Base-by-base conservation (phyloP, 495 filamentous ascomycete genomes). In the Aspergillus sparsus region DNA sequence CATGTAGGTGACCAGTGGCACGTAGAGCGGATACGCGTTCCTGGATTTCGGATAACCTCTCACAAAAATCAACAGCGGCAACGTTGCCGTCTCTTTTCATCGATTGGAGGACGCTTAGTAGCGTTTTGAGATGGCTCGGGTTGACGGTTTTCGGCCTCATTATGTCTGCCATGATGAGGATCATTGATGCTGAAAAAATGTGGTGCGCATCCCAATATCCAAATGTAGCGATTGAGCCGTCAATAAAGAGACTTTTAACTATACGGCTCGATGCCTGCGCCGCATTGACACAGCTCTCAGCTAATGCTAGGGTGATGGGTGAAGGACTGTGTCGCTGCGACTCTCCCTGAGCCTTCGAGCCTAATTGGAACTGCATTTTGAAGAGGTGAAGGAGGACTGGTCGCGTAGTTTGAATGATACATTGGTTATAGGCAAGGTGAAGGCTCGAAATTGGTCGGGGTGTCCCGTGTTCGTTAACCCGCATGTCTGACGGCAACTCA, bases 201-300 rank as follows among this genome's bases (percentile, higher is more conserved):
- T 71, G 66, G 41, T 71, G 66, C 6, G 68, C 64, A 47, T 71
- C 68, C 60, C 66, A 67, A 37, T 67, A 71, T 6, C 68, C 68
- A 55, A 69, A 68, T 10, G 61, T 66, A 13, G 68, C 66, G 15
- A 71, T 64, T 32, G 60, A 53, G 15, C 66, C 64, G 12, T 67
- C 64, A 8, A 67, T 47, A 55, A 66, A 71, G 10, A 66, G 55
- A 18, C 59, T 47, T 39, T 65, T 61, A 5, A 71, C 49, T n/a
- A 69, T 66, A 7, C 55, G 42, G 35, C 66, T 67, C 27, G 68
- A 69, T 27, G 57, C 65, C 34, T 62, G 53, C 3, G 64, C 66
- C 9, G 68, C 68, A 42, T 66, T 63, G 32, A 71, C 58, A 50
- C 68, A 71, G 41, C 63, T 68, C 44, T 71, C 68, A n/a, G 66